Evolutionary conservation across 2,329 filamentous ascomycete species (phyloP), one percentile per base, ranked within the genome.

Genomic region (Ciborinia camelliae): DNA sequence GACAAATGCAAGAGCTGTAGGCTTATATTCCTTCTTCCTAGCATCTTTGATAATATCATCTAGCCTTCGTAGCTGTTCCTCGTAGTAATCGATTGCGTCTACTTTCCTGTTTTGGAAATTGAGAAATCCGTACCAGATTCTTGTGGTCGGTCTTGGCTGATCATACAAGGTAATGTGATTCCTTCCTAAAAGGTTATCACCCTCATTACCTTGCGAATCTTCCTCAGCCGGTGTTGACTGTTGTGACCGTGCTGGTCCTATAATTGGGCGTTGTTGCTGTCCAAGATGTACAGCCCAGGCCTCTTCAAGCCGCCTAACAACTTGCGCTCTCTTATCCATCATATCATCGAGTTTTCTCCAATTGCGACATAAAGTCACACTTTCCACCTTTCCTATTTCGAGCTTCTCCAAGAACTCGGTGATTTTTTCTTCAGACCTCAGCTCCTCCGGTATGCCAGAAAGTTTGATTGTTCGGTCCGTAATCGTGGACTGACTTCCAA

Each of bases 51-150:
- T 91, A 69, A 87, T 83, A 57, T 91, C 89, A 70, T 99, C 94
- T 2, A 96, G 77, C 20, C 84, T 82, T 32, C 90, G 87, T 43
- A 99, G 83, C 74, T 90, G 89, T 76, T 97, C 91, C 72, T 96
- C 90, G 73, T 93, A 97, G 75, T 97, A 95, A 75, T 98, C 90
- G 71, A 99, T 95, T 2, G 93, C 93, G 75, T 99, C 95, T 2
- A 95, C 86, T 63, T 84, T 88, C 68, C 84, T 88, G 72, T 83
- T 90, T 62, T 86, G 86, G 48, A 97, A 73, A 23, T 86, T 86
- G 52, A 96, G 81, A 20, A 87, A 85, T 1, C 95, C 94, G 71
- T 91, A 91, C 80, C 92, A 89, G 28, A 98, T 81, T 20, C 86
- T 88, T 23, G 88, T 83, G 69, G 84, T 89, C 0, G 95, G 94